Conservation (phyloP, 1,284 basidiomycete species). For the Ustilago hordei region DNA sequence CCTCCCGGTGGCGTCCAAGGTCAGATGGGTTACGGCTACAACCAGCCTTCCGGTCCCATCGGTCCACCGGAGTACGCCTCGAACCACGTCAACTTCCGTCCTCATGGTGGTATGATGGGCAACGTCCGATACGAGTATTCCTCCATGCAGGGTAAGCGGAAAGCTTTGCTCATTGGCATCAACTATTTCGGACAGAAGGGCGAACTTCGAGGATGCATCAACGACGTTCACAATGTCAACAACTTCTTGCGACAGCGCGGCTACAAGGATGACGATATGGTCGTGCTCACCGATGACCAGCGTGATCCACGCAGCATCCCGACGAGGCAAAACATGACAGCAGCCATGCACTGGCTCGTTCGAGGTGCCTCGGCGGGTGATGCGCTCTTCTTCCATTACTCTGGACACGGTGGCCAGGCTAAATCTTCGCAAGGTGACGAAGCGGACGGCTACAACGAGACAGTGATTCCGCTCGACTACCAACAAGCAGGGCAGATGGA, state of each 20-base stretch:
- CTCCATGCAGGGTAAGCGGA: slow-evolving; percentile 66
- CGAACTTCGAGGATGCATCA: slow-evolving; percentile 68
- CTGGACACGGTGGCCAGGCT: slow-evolving; percentile 68
- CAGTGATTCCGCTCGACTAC: slow-evolving; percentile 68
- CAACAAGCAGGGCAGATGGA: slow-evolving; percentile 66
- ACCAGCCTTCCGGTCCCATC: slow-evolving; percentile 34
- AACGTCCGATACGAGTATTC: slow-evolving; percentile 66
- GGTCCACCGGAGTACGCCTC: slow-evolving; percentile 62
- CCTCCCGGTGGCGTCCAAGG: slow-evolving; percentile 41
- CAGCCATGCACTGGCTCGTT: slow-evolving; percentile 69
- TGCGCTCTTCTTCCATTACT: slow-evolving; percentile 69
- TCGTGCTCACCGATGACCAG: slow-evolving; percentile 66
- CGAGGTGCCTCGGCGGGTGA: slow-evolving; percentile 64
- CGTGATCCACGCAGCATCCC: slow-evolving; percentile 64
- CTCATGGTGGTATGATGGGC: slow-evolving; percentile 63
- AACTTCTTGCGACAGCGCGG: slow-evolving; percentile 66
- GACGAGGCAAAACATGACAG: slow-evolving; percentile 68
- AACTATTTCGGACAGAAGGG: slow-evolving; percentile 64
- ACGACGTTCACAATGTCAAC: slow-evolving; percentile 68
- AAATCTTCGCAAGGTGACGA: slow-evolving; percentile 67
- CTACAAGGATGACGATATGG: slow-evolving; percentile 69
- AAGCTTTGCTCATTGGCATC: slow-evolving; percentile 69
- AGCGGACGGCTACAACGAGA: slow-evolving; percentile 69
- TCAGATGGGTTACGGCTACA: slow-evolving; percentile 51
- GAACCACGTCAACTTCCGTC: slow-evolving; percentile 55